phyloP scores from a whole-genome alignment of 1,284 basidiomycete species.

The Chondrostereum purpureum region DNA sequence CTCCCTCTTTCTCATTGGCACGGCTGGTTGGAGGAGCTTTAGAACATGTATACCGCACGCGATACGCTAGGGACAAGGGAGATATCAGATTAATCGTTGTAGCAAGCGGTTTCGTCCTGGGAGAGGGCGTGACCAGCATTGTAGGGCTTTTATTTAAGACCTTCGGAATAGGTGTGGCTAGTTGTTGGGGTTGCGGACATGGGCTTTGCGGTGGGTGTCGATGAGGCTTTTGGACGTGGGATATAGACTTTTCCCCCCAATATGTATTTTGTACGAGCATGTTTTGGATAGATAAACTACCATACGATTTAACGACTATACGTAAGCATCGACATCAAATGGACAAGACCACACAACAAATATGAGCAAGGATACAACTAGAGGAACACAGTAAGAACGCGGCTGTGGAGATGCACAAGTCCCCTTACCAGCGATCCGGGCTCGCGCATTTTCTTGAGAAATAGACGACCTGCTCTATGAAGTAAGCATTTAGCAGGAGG shows the following conservation, averaged over 20 bases:
- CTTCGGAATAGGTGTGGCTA: slow-evolving; percentile 65
- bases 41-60: slow-evolving; percentile 63
- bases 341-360: too few species aligned
- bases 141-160: slow-evolving; percentile 73
- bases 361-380: too few species aligned
- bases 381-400: too few species aligned
- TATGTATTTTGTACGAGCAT: too few species aligned
- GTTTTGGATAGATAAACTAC: too few species aligned
- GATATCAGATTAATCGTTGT: slow-evolving; percentile 81
- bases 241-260: too few species aligned
- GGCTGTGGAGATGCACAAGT: too few species aligned
- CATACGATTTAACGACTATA: too few species aligned
- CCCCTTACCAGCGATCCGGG: neutral
- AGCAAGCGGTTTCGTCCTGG: slow-evolving; percentile 92
- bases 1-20: slow-evolving; percentile 91
- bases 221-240: too few species aligned
- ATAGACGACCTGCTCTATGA: too few species aligned
- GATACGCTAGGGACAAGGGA: slow-evolving; percentile 38
- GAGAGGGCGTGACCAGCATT: slow-evolving; percentile 88
- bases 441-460: neutral
- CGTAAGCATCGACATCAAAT: too few species aligned
- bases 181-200: slow-evolving; percentile 80
- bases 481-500: neutral
- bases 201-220: slow-evolving; percentile 63
- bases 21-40: slow-evolving; percentile 84